Conservation (phyloP, 2,329 filamentous ascomycete genomes). For the Coleophoma eucalyptorum region DNA sequence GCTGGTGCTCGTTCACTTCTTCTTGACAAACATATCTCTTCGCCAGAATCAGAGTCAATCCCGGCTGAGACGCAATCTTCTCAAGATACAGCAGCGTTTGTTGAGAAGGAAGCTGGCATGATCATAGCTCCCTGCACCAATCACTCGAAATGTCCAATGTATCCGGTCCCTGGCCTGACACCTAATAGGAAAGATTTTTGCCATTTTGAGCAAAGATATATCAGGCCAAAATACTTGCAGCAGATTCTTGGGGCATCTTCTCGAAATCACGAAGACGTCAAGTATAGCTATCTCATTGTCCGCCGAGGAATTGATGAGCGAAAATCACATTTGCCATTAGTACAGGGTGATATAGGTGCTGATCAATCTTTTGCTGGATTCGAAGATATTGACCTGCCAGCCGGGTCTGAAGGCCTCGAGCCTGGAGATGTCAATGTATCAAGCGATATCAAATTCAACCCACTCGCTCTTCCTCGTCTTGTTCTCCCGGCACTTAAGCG, state of each 20-base stretch:
- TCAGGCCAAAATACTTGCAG: slow-evolving; percentile 79
- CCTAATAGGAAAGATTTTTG: slow-evolving; percentile 84
- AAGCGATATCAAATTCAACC: slow-evolving; percentile 32
- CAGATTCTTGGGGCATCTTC: slow-evolving; percentile 64
- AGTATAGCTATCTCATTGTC: slow-evolving; percentile 86
- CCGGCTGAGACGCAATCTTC: slow-evolving; percentile 25
- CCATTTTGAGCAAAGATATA: slow-evolving; percentile 85
- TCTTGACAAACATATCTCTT: slow-evolving; percentile 69
- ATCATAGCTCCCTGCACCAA: slow-evolving; percentile 81
- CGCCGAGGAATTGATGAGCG: slow-evolving; percentile 66
- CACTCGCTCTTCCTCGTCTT: slow-evolving; percentile 72
- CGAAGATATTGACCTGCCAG: slow-evolving; percentile 41
- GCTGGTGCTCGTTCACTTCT: slow-evolving; percentile 79
- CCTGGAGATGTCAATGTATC: slow-evolving; percentile 5
- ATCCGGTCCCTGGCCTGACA: slow-evolving; percentile 64
- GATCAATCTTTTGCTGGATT: slow-evolving; percentile 70
- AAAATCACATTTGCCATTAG: slow-evolving; percentile 26
- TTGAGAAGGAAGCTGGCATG: slow-evolving; percentile 54
- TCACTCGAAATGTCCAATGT: slow-evolving; percentile 87
- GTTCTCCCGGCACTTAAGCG: slow-evolving; percentile 83
- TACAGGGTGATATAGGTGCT: slow-evolving; percentile 54
- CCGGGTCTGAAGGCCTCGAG: slow-evolving; percentile 4
- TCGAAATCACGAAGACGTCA: slow-evolving; percentile 83
- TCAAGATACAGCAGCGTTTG: slow-evolving; percentile 11
- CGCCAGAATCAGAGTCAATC: slow-evolving; percentile 46